phyloP scores from a whole-genome alignment of 345 rosid genomes.

The Eucalyptus erythrocorys region DNA sequence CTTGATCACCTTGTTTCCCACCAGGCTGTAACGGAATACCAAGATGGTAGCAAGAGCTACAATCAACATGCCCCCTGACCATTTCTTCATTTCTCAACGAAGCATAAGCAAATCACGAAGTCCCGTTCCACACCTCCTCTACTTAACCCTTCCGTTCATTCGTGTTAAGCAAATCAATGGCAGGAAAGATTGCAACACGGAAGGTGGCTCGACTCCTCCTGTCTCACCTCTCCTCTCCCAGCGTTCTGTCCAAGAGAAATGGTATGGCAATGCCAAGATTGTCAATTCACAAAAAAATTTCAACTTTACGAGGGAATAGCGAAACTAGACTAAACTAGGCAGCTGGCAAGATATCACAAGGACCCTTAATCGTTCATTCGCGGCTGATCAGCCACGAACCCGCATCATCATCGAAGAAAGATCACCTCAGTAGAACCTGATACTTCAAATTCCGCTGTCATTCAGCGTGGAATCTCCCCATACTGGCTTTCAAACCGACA shows the following conservation, averaged over 20 bases:
- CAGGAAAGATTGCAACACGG: neutral
- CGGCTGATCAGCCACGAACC: neutral
- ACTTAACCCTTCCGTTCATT: neutral
- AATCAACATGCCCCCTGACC: conserved; percentile 66
- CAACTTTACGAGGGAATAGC: neutral
- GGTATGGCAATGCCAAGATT: neutral
- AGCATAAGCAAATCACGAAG: neutral
- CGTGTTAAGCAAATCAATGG: neutral
- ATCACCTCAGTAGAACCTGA: neutral
- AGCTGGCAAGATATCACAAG: neutral
- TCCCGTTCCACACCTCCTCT: neutral
- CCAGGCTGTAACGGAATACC: conserved; percentile 36
- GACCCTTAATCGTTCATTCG: neutral
- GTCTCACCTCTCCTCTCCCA: neutral
- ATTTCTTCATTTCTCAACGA: conserved; percentile 35
- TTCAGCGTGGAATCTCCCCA: neutral
- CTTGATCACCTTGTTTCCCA: conserved; percentile 15
- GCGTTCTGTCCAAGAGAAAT: neutral
- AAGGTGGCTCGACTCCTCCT: neutral
- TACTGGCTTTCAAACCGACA: neutral
- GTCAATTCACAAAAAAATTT: neutral
- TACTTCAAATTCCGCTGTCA: neutral
- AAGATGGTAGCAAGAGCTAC: conserved; percentile 43
- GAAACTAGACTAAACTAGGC: neutral
- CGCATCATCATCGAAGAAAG: neutral